These are phyloP conservation scores for Radiomyces spectabilis DNA, from an alignment of 192 early-diverging fungal genomes.

Conservation along the genomic window DNA sequence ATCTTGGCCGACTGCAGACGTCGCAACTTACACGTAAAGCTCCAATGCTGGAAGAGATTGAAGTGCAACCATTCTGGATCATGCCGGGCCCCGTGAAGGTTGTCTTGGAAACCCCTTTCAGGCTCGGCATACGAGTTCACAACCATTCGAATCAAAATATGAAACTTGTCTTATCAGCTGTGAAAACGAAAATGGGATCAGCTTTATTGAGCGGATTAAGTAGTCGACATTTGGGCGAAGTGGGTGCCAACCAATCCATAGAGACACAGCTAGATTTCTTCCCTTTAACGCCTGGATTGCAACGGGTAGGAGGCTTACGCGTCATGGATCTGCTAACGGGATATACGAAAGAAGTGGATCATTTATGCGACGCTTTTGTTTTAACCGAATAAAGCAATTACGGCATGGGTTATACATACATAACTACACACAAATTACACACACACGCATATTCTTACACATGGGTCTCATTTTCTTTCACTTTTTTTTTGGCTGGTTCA, in stretches of 20 bases:
- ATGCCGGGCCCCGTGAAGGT: slow-evolving; percentile 18
- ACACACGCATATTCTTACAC: no score
- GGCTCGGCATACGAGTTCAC: slow-evolving; percentile 48
- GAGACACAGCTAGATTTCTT: slow-evolving; percentile 75
- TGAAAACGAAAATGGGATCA: slow-evolving; percentile 72
- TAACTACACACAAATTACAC: no score
- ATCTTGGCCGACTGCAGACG: slow-evolving; percentile 86
- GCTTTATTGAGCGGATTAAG: slow-evolving; percentile 58
- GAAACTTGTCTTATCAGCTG: slow-evolving; percentile 52
- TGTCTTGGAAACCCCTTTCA: slow-evolving; percentile 56
- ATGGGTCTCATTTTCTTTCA: no score
- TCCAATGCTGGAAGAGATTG: slow-evolving; percentile 62
- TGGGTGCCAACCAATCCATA: slow-evolving; percentile 47
- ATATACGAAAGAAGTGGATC: slow-evolving; percentile 69
- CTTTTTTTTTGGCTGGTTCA: no score
- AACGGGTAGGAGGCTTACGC: slow-evolving; percentile 75
- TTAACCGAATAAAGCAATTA: no score
- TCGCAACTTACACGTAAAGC: slow-evolving; percentile 84
- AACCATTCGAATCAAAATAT: slow-evolving; percentile 46
- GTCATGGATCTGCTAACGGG: slow-evolving; percentile 65
- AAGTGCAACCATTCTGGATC: slow-evolving; percentile 45
- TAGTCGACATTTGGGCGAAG: slow-evolving; percentile 52
- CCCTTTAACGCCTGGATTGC: slow-evolving; percentile 75
- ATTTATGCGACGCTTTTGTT: slow-evolving; percentile 70
- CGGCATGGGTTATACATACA: no score